phyloP scores from a whole-genome alignment of 1,284 basidiomycete species.

The Microbotryum violaceum region DNA sequence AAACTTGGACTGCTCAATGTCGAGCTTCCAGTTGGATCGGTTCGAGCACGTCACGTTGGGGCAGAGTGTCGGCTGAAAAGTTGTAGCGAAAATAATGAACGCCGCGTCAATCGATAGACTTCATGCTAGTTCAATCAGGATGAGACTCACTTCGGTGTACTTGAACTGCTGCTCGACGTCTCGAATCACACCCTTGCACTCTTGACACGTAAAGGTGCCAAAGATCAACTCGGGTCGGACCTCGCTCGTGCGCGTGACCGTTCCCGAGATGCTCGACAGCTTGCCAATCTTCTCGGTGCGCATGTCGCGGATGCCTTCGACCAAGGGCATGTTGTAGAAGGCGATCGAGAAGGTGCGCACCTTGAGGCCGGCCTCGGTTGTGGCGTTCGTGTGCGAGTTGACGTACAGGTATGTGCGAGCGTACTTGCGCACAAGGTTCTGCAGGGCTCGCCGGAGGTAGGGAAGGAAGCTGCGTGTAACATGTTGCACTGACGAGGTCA shows the following conservation, averaged over 20 bases:
- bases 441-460: slow-evolving; percentile 80
- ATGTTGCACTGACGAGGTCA: not conserved
- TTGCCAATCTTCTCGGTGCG: slow-evolving; percentile 88
- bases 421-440: slow-evolving; percentile 78
- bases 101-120: slow-evolving; percentile 7
- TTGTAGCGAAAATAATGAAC: not conserved
- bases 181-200: slow-evolving; percentile 76
- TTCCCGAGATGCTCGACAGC: slow-evolving; percentile 87
- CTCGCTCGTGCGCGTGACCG: slow-evolving; percentile 94
- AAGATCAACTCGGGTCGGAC: slow-evolving; percentile 90
- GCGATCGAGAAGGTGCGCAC: slow-evolving; percentile 91
- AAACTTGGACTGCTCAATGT: slow-evolving; percentile 94
- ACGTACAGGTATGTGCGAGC: slow-evolving; percentile 90
- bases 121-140: not conserved
- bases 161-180: slow-evolving; percentile 99
- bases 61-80: slow-evolving; percentile 72
- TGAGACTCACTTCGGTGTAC: slow-evolving; percentile 74
- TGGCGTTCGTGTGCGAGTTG: slow-evolving; percentile 51
- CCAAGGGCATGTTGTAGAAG: slow-evolving; percentile 91
- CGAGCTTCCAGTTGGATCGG: slow-evolving; percentile 80
- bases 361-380: slow-evolving; percentile 61
- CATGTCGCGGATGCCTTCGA: slow-evolving; percentile 78
- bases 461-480: slow-evolving; percentile 62
- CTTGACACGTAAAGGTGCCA: slow-evolving; percentile 87
- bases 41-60: slow-evolving; percentile 91